phyloP scores from a whole-genome alignment of 2,329 filamentous ascomycete genomes.

The Shiraia sp. region DNA sequence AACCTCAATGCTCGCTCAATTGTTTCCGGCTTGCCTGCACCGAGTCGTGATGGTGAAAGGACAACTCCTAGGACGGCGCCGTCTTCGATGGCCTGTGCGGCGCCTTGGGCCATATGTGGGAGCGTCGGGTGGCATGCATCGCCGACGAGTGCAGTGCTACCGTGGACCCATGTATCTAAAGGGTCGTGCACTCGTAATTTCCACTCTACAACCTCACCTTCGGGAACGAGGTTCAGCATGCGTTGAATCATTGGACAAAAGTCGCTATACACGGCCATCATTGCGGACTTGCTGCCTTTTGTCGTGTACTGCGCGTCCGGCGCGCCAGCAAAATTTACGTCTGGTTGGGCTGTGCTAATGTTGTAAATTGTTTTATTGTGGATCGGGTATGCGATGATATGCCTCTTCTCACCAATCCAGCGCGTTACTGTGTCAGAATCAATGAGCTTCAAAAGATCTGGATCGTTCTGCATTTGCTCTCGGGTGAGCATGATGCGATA shows the following conservation, averaged over 20 bases:
- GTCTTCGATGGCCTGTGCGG: constrained; percentile 68
- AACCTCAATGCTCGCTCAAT: constrained; percentile 59
- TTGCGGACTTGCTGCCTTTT: constrained; percentile 62
- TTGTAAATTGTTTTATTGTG: constrained; percentile 70
- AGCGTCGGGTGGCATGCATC: constrained; percentile 67
- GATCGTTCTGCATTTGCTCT: constrained; percentile 67
- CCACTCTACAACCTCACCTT: constrained; percentile 70
- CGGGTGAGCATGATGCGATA: constrained; percentile 78
- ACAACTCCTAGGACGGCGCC: constrained; percentile 60
- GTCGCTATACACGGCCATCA: constrained; percentile 62
- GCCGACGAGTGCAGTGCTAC: constrained; percentile 58
- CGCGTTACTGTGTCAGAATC: constrained; percentile 69
- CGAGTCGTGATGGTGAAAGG: constrained; percentile 54
- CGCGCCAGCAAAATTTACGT: constrained; percentile 62
- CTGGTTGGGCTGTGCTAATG: constrained; percentile 65
- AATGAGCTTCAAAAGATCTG: constrained; percentile 69
- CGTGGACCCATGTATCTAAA: constrained; percentile 64
- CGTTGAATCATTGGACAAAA: constrained; percentile 65
- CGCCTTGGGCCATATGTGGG: constrained; percentile 67
- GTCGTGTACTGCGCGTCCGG: constrained; percentile 65
- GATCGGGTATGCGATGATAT: constrained; percentile 80
- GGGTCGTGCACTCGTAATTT: constrained; percentile 65
- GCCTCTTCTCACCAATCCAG: constrained; percentile 75
- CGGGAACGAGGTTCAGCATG: constrained; percentile 64
- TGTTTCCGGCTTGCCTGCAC: constrained; percentile 45